Percentiles rank a stretch among this genome's conserved stretches.
These are phyloP conservation scores for Malania oleifera DNA, from an alignment of 164 flowering plant species.

Conservation along the genomic window DNA sequence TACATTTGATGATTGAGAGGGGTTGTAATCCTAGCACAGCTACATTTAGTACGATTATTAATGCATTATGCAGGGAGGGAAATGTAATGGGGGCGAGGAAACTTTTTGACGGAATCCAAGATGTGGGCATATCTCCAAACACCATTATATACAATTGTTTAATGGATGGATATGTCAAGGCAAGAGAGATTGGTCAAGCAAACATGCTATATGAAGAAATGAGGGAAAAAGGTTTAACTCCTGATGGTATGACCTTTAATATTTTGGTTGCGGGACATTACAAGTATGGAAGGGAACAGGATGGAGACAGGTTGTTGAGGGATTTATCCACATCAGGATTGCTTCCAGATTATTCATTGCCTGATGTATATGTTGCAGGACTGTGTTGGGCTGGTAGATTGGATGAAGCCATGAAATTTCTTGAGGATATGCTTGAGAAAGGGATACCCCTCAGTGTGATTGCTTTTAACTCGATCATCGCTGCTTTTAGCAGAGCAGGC, in stretches of 20 bases:
- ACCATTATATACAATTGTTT: constrained; percentile 51
- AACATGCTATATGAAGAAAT: constrained; percentile 58
- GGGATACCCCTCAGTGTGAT: constrained; percentile 57
- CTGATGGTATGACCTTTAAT: constrained; percentile 72
- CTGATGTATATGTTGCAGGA: constrained; percentile 52
- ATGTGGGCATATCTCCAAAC: constrained; percentile 42
- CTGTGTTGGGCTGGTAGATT: constrained; percentile 73
- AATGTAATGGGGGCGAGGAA: constrained; percentile 61
- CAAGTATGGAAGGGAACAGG: constrained; percentile 60
- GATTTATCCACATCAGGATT: constrained; percentile 34
- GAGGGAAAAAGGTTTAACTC: constrained; percentile 50
- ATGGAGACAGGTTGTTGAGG: constrained; percentile 42
- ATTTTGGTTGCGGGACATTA: constrained; percentile 59
- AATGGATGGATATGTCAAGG: constrained; percentile 80
- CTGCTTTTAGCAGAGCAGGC: constrained; percentile 66
- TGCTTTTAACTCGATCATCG: constrained; percentile 76
- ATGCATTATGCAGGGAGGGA: constrained; percentile 73
- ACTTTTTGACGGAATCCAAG: constrained; percentile 42
- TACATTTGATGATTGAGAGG: constrained; percentile 46
- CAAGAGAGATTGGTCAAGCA: constrained; percentile 60
- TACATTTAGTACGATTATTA: constrained; percentile 61
- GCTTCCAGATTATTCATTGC: constrained; percentile 33
- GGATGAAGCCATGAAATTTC: constrained; percentile 58
- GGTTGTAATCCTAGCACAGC: constrained; percentile 54
- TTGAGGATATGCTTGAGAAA: constrained; percentile 56